These are phyloP conservation scores for Pulchroboletus neoregius DNA, from an alignment of 1,284 basidiomycete species.

Conservation along the genomic window DNA sequence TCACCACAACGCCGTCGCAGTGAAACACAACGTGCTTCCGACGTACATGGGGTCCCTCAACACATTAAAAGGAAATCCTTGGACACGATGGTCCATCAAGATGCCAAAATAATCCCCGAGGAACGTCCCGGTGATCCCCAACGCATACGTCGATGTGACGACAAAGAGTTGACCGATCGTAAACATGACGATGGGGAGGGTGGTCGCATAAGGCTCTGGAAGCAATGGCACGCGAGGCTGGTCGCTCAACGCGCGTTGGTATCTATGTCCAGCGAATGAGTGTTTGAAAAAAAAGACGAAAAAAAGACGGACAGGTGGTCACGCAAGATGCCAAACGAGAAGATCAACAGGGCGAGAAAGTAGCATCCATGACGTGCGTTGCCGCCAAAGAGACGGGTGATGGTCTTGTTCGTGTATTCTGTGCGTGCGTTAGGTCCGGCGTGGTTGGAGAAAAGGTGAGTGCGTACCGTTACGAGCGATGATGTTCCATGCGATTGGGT, in stretches of 20 bases:
- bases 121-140: slow-evolving; percentile 93
- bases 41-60: slow-evolving; percentile 95
- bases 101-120: slow-evolving; percentile 99
- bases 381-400: slow-evolving; percentile 78
- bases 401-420: slow-evolving; percentile 88
- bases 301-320: slow-evolving; percentile 69
- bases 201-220: slow-evolving; percentile 55
- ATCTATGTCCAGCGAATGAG: slow-evolving; percentile 42
- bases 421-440: not conserved
- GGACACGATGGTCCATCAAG: slow-evolving; percentile 83
- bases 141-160: slow-evolving; percentile 83
- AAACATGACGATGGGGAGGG: slow-evolving; percentile 67
- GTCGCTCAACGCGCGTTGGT: slow-evolving; percentile 64
- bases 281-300: not conserved
- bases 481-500: slow-evolving; percentile 95
- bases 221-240: slow-evolving; percentile 64
- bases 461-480: slow-evolving; percentile 82
- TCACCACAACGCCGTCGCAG: slow-evolving; percentile 79
- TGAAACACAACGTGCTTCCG: slow-evolving; percentile 85
- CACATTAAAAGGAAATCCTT: slow-evolving; percentile 95
- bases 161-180: slow-evolving; percentile 77
- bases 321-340: slow-evolving; percentile 79
- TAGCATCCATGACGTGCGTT: slow-evolving; percentile 81
- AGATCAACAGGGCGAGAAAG: slow-evolving; percentile 87
- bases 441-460: slow-evolving; percentile 21